Conservation (phyloP, 441 rosid species). For the Erysimum pusillum region DNA sequence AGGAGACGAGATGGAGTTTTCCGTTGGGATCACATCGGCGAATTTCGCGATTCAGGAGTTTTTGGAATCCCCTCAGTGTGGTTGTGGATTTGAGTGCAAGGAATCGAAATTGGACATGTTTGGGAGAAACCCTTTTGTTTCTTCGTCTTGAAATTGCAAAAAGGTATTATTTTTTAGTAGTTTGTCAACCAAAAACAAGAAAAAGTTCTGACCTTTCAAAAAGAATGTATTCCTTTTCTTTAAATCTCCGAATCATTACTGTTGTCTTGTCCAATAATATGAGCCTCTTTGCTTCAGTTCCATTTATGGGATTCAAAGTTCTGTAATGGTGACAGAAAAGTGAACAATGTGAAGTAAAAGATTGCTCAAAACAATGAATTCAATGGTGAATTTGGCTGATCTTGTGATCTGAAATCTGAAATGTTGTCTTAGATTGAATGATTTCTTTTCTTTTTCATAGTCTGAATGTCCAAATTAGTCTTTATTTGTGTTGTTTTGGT, state of each 20-base stretch:
- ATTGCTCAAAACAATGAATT: background rate
- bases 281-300: background rate
- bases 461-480: background rate
- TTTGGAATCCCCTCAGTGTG: slow-evolving; percentile 86
- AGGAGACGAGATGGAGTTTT: slow-evolving; percentile 69
- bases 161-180: background rate
- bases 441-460: background rate
- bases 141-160: slow-evolving; percentile 56
- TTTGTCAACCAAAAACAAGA: background rate
- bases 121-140: slow-evolving; percentile 50
- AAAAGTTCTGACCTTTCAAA: background rate
- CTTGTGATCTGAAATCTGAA: background rate
- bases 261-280: slow-evolving; percentile 33
- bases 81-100: slow-evolving; percentile 82
- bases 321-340: background rate
- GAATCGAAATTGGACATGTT: slow-evolving; percentile 42
- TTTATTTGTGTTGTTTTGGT: background rate
- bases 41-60: slow-evolving; percentile 77
- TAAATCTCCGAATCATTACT: background rate
- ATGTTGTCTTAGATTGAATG: background rate
- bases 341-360: slow-evolving; percentile 11
- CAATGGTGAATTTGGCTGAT: slow-evolving; percentile 1
- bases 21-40: slow-evolving; percentile 94
- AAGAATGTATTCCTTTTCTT: background rate
- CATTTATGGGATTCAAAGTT: slow-evolving; percentile 9